These are phyloP conservation scores for Suillus sp. DNA, from an alignment of 768 basidiomycete species.

Conservation along the genomic window DNA sequence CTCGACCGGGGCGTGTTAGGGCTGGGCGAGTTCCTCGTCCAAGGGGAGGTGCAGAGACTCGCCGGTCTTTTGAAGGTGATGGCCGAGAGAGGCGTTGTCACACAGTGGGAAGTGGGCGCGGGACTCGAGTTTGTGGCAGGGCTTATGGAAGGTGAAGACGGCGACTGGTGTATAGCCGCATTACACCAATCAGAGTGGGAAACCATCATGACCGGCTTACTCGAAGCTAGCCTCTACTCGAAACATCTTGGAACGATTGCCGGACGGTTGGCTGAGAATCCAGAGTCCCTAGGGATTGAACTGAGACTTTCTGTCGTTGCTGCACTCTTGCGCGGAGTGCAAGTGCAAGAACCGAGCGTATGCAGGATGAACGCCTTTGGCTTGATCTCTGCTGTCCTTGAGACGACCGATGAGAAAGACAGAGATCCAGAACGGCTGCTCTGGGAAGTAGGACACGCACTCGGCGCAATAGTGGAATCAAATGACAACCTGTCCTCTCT, in stretches of 20 bases:
- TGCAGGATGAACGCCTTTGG: slow-evolving; percentile 29
- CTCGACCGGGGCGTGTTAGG: slow-evolving; percentile 52
- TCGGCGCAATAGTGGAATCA: slow-evolving; percentile 32
- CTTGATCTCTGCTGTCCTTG: slow-evolving; percentile 27
- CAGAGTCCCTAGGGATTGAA: background rate
- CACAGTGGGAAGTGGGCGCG: slow-evolving; percentile 49
- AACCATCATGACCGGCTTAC: slow-evolving; percentile 1
- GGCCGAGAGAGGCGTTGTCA: slow-evolving; percentile 36
- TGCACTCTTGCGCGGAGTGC: slow-evolving; percentile 33
- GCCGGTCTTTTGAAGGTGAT: slow-evolving; percentile 10
- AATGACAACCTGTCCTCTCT: slow-evolving; percentile 31
- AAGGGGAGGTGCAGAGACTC: slow-evolving; percentile 52
- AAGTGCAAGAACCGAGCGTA: slow-evolving; percentile 25
- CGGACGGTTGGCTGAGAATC: background rate
- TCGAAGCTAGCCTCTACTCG: slow-evolving; percentile 1
- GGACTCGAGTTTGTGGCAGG: slow-evolving; percentile 49
- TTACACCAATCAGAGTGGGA: background rate
- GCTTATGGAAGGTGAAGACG: slow-evolving; percentile 31
- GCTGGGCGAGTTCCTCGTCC: slow-evolving; percentile 56
- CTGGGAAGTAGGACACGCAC: slow-evolving; percentile 41
- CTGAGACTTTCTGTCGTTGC: slow-evolving; percentile 39
- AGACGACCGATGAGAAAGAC: slow-evolving; percentile 27
- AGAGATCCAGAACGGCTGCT: slow-evolving; percentile 29
- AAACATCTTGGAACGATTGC: slow-evolving; percentile 8
- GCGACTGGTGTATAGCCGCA: slow-evolving; percentile 3